Percentiles rank a stretch among this genome's conserved stretches.
phyloP scores from a whole-genome alignment of 2,329 filamentous ascomycete species.

The Fusarium devonianum region DNA sequence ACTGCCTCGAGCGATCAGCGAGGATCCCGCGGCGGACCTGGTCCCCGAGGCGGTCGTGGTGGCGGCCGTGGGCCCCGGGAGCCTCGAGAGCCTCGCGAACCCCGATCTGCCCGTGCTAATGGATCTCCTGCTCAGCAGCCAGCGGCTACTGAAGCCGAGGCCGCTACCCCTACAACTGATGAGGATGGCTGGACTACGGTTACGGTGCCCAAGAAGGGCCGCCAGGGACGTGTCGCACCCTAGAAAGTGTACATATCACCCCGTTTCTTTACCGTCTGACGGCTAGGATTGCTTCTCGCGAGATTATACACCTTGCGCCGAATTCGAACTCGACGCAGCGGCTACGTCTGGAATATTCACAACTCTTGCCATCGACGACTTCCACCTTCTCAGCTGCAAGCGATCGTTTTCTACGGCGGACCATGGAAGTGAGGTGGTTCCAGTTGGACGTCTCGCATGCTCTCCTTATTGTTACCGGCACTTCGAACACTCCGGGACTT shows the following conservation, averaged over 20 bases:
- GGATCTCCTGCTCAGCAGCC: conserved; percentile 52
- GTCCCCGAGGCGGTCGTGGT: conserved; percentile 53
- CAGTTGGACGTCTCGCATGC: conserved; percentile 8
- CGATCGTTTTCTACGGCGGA: conserved; percentile 2
- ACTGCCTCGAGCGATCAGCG: conserved; percentile 57
- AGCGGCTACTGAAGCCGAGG: conserved; percentile 43
- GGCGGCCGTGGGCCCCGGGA: conserved; percentile 54
- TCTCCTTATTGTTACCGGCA: conserved; percentile 24
- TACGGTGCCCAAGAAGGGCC: conserved; percentile 56
- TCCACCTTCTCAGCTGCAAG: conserved; percentile 29
- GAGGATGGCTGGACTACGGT: conserved; percentile 70
- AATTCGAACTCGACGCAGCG: conserved; percentile 23
- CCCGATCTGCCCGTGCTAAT: conserved; percentile 58
- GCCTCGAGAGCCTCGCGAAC: conserved; percentile 53
- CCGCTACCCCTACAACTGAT: conserved; percentile 56
- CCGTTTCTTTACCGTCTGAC: conserved; percentile 46
- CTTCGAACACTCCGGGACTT: conserved; percentile 8
- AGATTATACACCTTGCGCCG: conserved; percentile 40
- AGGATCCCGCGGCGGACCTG: conserved; percentile 56
- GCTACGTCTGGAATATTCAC: conserved; percentile 29
- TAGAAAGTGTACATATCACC: conserved; percentile 48
- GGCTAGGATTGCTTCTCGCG: conserved; percentile 47
- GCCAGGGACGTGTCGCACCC: conserved; percentile 45
- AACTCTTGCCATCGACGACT: conserved; percentile 30
- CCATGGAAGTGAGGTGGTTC: neutral